These are phyloP conservation scores for Podosphaera fusca DNA, from an alignment of 2,329 filamentous ascomycete genomes.

Conservation along the genomic window DNA sequence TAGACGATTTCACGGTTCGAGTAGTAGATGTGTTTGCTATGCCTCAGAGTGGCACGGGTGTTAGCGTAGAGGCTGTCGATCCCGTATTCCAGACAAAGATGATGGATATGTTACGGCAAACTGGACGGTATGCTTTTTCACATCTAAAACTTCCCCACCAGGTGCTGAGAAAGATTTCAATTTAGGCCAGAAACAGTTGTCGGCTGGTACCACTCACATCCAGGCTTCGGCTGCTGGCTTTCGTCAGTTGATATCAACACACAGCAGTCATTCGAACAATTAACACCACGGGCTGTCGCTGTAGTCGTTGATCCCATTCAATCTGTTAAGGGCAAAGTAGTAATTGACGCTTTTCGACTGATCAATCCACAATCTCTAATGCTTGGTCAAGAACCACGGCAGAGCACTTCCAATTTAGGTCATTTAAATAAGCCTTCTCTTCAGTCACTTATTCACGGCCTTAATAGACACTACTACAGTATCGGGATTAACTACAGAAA, in stretches of 20 bases:
- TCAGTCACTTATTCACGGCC: conserved; percentile 89
- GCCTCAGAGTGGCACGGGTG: conserved; percentile 94
- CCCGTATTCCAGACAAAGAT: conserved; percentile 99
- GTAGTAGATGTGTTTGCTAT: conserved; percentile 98
- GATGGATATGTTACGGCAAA: conserved; percentile 99
- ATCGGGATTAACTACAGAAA: conserved; percentile 98
- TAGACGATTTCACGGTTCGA: conserved; percentile 95
- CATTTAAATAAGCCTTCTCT: conserved; percentile 99
- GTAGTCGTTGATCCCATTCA: conserved; percentile 98
- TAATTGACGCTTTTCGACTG: conserved; percentile 94
- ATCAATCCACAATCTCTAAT: conserved; percentile 97
- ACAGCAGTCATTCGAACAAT: conserved; percentile 97
- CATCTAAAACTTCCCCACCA: background rate
- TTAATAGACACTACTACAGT: conserved; percentile 98
- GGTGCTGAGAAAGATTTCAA: conserved; percentile 4
- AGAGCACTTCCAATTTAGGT: conserved; percentile 92
- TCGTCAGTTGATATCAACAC: conserved; percentile 99
- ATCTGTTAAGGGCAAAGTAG: conserved; percentile 97
- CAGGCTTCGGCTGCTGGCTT: conserved; percentile 96
- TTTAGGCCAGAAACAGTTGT: conserved; percentile 82
- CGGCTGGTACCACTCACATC: conserved; percentile 98
- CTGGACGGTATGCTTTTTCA: conserved; percentile 44
- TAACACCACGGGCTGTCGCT: conserved; percentile 86
- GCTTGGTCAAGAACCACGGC: conserved; percentile 90
- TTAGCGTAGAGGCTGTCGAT: conserved; percentile 94